These are phyloP conservation scores for Arctium lappa DNA, from an alignment of 129 eudicot genomes.

Conservation along the genomic window DNA sequence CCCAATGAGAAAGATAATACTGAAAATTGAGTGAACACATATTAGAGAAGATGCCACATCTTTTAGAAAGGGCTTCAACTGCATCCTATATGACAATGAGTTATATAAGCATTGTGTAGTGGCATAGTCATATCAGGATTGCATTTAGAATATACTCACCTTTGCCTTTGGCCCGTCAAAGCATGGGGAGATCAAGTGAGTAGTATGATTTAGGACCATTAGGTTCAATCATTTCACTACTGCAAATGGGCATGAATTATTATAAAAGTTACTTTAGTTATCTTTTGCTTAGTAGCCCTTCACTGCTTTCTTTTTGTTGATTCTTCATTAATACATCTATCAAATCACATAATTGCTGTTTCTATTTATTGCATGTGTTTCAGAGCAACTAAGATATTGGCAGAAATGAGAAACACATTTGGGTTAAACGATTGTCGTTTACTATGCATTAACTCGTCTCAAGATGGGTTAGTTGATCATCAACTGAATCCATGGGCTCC, in stretches of 20 bases:
- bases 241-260: neutral
- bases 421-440: slow-evolving; percentile 76
- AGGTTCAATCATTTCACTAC: slow-evolving; percentile 6
- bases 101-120: neutral
- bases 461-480: slow-evolving; percentile 47
- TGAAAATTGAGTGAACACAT: neutral
- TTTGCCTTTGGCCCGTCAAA: neutral
- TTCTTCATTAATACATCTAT: slow-evolving; percentile 3
- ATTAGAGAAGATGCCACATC: neutral
- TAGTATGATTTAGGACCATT: neutral
- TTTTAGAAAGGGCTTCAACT: neutral
- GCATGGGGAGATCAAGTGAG: neutral
- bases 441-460: slow-evolving; percentile 76
- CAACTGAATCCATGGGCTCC: slow-evolving; percentile 70
- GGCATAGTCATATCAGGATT: neutral
- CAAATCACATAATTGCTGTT: slow-evolving; percentile 9
- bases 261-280: neutral
- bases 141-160: neutral
- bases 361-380: slow-evolving; percentile 22
- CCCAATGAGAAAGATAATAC: neutral
- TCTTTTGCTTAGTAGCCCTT: neutral
- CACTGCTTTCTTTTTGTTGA: neutral
- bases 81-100: neutral
- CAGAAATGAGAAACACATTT: slow-evolving; percentile 83
- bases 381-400: slow-evolving; percentile 75